A percentile compares a stretch with the other conserved stretches of the same genome.
Conservation (phyloP, 2,329 filamentous ascomycete genomes). For the Trichocomaceae sp. region DNA sequence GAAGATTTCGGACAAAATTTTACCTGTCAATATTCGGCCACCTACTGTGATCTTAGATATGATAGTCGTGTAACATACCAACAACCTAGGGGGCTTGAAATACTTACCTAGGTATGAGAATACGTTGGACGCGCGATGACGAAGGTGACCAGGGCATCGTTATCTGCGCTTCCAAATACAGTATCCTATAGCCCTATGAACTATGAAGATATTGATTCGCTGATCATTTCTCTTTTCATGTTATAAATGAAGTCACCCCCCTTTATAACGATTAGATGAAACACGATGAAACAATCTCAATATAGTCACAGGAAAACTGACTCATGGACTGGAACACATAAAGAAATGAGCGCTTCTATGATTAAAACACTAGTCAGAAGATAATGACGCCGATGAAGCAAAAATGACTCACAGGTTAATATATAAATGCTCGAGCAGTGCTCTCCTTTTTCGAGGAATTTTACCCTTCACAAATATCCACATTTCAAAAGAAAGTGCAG, state of each 20-base stretch:
- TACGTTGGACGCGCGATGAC: no score
- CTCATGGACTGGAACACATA: not conserved
- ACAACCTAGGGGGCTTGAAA: no score
- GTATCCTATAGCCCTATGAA: no score
- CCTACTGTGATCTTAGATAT: no score
- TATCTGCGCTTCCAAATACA: no score
- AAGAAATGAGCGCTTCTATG: not conserved
- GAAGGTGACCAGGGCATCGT: no score
- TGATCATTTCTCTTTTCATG: not conserved
- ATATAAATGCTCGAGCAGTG: not conserved
- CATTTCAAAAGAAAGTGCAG: not conserved
- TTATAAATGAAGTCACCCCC: not conserved
- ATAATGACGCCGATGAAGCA: not conserved
- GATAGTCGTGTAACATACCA: no score
- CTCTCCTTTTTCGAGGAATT: not conserved
- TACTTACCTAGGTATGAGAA: no score
- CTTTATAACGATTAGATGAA: not conserved
- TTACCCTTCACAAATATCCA: not conserved
- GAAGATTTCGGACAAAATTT: no score
- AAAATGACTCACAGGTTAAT: not conserved
- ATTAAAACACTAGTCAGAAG: not conserved
- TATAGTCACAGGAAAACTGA: not conserved
- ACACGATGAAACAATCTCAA: not conserved
- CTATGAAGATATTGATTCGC: no score
- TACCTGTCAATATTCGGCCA: no score